Conservation (phyloP, 768 basidiomycete species). For the Daedaleopsis sinensis region DNA sequence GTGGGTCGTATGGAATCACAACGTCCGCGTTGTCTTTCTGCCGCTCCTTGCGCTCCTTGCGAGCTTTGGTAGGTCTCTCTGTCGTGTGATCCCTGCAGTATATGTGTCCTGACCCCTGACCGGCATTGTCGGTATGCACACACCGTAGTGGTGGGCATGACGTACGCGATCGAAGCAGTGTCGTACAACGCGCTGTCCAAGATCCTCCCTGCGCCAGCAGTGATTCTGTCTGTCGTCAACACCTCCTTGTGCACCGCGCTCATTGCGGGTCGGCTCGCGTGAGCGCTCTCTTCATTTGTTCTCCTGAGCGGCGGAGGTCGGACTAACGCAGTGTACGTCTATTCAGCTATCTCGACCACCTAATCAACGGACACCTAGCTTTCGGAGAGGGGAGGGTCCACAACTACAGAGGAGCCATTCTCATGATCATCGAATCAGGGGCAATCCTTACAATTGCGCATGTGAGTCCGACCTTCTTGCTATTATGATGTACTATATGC, state of each 20-base stretch:
- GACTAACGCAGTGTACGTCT: not conserved
- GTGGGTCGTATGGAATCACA: conserved; percentile 11
- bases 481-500: too few species aligned
- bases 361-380: not conserved
- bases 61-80: conserved; percentile 2
- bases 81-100: not conserved
- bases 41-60: not conserved
- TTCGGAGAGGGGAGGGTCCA: not conserved
- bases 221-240: conserved; percentile 6
- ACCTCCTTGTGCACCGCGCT: conserved; percentile 7
- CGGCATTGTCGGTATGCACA: not conserved
- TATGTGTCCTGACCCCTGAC: not conserved
- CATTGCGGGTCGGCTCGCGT: conserved; percentile 13
- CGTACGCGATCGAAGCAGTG: conserved; percentile 2
- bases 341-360: conserved; percentile 11
- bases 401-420: conserved; percentile 4
- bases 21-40: not conserved
- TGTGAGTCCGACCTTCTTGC: conserved; percentile 6
- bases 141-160: conserved; percentile 4
- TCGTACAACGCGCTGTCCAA: not conserved
- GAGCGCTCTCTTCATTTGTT: not conserved
- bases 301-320: not conserved
- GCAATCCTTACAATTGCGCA: conserved; percentile 6
- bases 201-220: conserved; percentile 8
- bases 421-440: conserved; percentile 12